Evolutionary conservation across 176 grass and related monocot genomes (phyloP).

Genomic region (Musa schizocarpa): DNA sequence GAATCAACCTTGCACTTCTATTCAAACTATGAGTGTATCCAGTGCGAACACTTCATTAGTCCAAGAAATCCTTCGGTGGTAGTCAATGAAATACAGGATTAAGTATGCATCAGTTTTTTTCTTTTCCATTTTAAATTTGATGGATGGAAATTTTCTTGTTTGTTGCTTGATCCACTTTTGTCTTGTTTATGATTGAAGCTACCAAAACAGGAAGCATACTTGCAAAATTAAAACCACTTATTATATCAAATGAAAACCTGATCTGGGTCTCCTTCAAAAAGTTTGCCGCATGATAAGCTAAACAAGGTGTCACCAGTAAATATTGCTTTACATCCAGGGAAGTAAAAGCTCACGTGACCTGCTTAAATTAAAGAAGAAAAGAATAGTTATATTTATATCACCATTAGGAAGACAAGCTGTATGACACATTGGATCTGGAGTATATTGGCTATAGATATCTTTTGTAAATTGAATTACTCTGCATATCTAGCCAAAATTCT

Average conservation of each 20-base stretch:
- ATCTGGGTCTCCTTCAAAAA: slow-evolving; percentile 88
- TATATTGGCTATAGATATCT: neutral
- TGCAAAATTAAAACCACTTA: neutral
- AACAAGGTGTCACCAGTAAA: slow-evolving; percentile 95
- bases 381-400: neutral
- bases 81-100: too few relatives aligned
- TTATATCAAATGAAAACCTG: slow-evolving; percentile 37
- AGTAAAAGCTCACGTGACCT: slow-evolving; percentile 92
- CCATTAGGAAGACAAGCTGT: neutral
- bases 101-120: too few relatives aligned
- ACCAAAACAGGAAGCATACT: neutral
- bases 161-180: too few relatives aligned
- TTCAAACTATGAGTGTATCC: too few relatives aligned
- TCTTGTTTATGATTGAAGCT: neutral
- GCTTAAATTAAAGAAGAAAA: slow-evolving; percentile 1
- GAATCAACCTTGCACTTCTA: too few relatives aligned
- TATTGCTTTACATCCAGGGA: slow-evolving; percentile 68
- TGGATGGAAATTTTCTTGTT: too few relatives aligned
- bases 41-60: too few relatives aligned
- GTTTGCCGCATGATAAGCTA: slow-evolving; percentile 88
- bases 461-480: neutral
- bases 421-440: neutral
- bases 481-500: neutral
- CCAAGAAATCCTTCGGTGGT: too few relatives aligned
- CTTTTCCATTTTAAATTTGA: too few relatives aligned